Evolutionary conservation across 345 rosid species (phyloP).

Genomic region (Turnera subulata): DNA sequence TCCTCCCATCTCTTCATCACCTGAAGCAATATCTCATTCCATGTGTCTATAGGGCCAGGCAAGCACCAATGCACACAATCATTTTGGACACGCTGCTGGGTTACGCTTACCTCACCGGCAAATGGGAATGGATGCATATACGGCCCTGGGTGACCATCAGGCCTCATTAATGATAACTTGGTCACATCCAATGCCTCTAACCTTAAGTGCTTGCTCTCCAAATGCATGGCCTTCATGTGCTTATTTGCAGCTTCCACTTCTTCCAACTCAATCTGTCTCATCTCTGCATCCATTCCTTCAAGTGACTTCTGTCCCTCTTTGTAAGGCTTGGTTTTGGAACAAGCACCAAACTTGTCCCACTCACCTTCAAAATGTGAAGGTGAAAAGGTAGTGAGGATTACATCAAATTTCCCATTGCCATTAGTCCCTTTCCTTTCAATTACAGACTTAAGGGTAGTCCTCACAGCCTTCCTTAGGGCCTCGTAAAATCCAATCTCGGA

Average conservation of each 20-base stretch:
- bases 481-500: constrained; percentile 79
- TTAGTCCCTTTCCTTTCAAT: constrained; percentile 29
- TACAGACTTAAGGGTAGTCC: constrained; percentile 53
- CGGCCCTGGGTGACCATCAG: constrained; percentile 95
- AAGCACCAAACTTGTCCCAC: constrained; percentile 91
- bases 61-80: constrained; percentile 98
- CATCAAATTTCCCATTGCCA: constrained; percentile 24
- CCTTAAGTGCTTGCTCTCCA: constrained; percentile 33
- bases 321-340: constrained; percentile 73
- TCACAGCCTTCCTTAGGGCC: constrained; percentile 63
- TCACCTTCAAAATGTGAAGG: constrained; percentile 96
- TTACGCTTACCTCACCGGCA: constrained; percentile 57
- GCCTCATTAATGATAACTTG: constrained; percentile 59
- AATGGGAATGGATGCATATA: constrained; percentile 78
- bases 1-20: constrained; percentile 53
- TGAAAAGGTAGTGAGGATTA: constrained; percentile 67
- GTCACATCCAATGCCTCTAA: constrained; percentile 75
- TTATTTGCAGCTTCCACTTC: constrained; percentile 50
- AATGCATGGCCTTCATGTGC: constrained; percentile 17
- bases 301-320: constrained; percentile 52
- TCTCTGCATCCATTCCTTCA: constrained; percentile 75
- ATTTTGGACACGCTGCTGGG: constrained; percentile 78
- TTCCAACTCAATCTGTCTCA: constrained; percentile 59
- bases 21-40: constrained; percentile 78
- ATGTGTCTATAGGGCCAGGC: constrained; percentile 91